Conservation (phyloP, 1,284 basidiomycete species). For the Pterula multifida region DNA sequence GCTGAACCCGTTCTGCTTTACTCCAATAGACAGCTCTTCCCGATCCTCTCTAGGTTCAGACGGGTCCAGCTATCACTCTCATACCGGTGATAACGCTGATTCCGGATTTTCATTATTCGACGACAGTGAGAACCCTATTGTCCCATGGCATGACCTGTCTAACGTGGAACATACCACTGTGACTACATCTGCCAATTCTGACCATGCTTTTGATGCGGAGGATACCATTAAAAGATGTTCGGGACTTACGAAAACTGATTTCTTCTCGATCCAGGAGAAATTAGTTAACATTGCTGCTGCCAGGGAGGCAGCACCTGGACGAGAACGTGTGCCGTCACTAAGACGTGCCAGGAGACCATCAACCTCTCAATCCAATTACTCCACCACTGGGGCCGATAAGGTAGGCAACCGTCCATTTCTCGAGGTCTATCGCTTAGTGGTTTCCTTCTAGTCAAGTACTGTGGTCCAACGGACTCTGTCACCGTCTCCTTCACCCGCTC, state of each 20-base stretch:
- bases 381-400: slow-evolving; percentile 32
- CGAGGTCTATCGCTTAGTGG: neutral
- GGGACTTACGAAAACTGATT: slow-evolving; percentile 58
- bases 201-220: slow-evolving; percentile 43
- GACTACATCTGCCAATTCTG: slow-evolving; percentile 32
- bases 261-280: slow-evolving; percentile 59
- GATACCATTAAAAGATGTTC: slow-evolving; percentile 48
- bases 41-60: slow-evolving; percentile 64
- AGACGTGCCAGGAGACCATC: slow-evolving; percentile 55
- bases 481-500: slow-evolving; percentile 16
- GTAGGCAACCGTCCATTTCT: slow-evolving; percentile 19
- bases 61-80: slow-evolving; percentile 76
- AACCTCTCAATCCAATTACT: slow-evolving; percentile 70
- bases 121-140: slow-evolving; percentile 30
- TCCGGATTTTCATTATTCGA: slow-evolving; percentile 38
- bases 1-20: slow-evolving; percentile 46
- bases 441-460: slow-evolving; percentile 31
- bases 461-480: slow-evolving; percentile 56
- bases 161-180: slow-evolving; percentile 31
- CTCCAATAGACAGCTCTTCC: slow-evolving; percentile 60
- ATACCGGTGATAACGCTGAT: slow-evolving; percentile 50
- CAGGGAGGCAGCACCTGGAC: slow-evolving; percentile 42
- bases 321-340: slow-evolving; percentile 45
- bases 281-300: slow-evolving; percentile 46
- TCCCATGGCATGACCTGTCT: slow-evolving; percentile 51